Percentiles rank a stretch among this genome's conserved stretches.
Evolutionary conservation across 202 grass and related monocot species (phyloP).

Genomic region (Brachypodium distachyon): DNA sequence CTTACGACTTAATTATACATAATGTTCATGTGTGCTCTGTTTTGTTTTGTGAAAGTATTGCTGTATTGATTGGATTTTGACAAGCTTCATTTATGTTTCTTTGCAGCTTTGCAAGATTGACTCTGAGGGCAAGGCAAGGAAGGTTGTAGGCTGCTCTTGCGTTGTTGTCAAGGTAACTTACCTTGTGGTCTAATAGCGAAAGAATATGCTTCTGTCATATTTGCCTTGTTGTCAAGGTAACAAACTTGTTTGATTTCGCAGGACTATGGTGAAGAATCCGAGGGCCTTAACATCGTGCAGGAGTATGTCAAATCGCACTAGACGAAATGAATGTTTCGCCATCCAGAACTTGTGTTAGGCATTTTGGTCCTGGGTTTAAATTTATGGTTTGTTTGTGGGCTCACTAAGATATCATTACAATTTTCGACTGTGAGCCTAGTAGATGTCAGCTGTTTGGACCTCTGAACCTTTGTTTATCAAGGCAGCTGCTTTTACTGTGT

Average conservation of each 20-base stretch:
- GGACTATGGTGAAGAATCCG: conserved; percentile 64
- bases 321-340: not conserved
- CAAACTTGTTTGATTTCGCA: conserved; percentile 4
- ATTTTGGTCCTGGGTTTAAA: not conserved
- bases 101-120: conserved; percentile 65
- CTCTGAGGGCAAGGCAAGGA: conserved; percentile 53
- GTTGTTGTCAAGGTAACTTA: conserved; percentile 55
- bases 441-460: not conserved
- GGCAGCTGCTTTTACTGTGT: not conserved
- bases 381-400: conserved; percentile 9
- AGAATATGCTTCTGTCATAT: not conserved
- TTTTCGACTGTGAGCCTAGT: conserved; percentile 18
- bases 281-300: conserved; percentile 66
- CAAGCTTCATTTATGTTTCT: not conserved
- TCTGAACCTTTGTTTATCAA: conserved; percentile 23
- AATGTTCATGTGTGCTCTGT: too few species aligned
- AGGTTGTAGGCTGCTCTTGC: conserved; percentile 55
- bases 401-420: conserved; percentile 3
- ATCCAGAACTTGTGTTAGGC: not conserved
- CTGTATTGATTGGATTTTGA: not conserved
- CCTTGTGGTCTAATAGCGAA: not conserved
- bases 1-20: not conserved
- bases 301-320: conserved; percentile 58
- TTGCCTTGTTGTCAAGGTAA: conserved; percentile 59
- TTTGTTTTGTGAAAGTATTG: not conserved